Base-by-base conservation (phyloP, 2,329 filamentous ascomycete species). In the Aspergillus unguis region DNA sequence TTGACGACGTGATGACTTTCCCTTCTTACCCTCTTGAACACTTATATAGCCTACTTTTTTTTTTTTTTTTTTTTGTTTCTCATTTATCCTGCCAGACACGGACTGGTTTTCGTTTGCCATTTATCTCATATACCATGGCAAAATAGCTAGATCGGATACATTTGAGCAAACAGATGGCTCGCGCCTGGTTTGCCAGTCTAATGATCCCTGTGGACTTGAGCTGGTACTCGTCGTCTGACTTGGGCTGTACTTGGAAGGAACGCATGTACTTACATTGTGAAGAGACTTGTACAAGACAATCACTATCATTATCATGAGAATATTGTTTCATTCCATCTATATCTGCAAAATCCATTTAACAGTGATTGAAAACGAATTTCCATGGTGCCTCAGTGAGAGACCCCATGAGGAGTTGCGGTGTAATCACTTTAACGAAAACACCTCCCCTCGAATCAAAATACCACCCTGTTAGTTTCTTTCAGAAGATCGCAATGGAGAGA, bases 21-120 rank as follows among this genome's bases (percentile, higher is more conserved):
- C 7, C 71, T 2, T 66, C 67, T 17, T 43, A 9, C 27, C 27
- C 17, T 29, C n/a, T n/a, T 42, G 8, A 17, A 2, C n/a, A 8
- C 5, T 23, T 8, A 38, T 23, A 8, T 23, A 2, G 6, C 17
- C 11, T 23, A 17, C 5, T 11, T 38, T 25, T 11, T 8, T 23
- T 7, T 4, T 8, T 38, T 7, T 8, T 38, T n/a, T 40, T 25
- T 38, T 11, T 7, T 38, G 37, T 40, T 40, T 40, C 23, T 25
- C 5, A 4, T 3, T 23, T 8, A 26, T 3, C 37, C 37, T 27
- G 36, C 17, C 17, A 17, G 17, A 17, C 17, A 17, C 17, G 17
- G 17, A 17, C 17, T 17, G 36, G 11, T 23, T 40, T 59, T 28
- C 41, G 27, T 37, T 43, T 55, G 33, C 32, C 28, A 35, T 46